Conservation (phyloP, 2,329 filamentous ascomycete species). For the Exophiala oligosperma region DNA sequence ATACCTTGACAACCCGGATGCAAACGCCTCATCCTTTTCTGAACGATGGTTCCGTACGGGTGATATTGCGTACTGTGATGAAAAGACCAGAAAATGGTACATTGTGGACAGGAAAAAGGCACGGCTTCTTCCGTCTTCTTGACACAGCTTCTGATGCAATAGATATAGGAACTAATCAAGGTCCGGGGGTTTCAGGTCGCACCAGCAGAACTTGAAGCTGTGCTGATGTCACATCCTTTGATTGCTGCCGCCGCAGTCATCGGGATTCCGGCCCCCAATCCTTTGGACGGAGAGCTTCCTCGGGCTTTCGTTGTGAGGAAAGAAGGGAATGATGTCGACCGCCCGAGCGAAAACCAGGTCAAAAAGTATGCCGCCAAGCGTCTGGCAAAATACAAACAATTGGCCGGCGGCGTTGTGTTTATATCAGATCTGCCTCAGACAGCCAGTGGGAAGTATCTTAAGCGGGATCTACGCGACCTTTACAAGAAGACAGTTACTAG, state of each 20-base stretch:
- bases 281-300: background rate
- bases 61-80: background rate
- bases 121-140: too few species aligned
- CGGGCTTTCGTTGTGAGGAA: background rate
- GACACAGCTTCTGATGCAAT: too few species aligned
- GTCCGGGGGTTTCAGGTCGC: conserved; percentile 44
- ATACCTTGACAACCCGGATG: conserved; percentile 44
- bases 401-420: too few species aligned
- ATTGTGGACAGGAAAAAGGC: background rate
- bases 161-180: conserved; percentile 11
- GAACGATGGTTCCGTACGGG: background rate
- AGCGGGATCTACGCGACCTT: too few species aligned
- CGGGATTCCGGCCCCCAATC: conserved; percentile 34
- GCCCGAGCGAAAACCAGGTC: too few species aligned
- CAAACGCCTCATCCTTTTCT: background rate
- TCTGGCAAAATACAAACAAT: too few species aligned
- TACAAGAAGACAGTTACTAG: too few species aligned
- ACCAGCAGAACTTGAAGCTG: conserved; percentile 47
- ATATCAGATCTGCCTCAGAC: too few species aligned
- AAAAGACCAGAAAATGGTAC: background rate
- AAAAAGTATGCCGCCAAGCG: too few species aligned
- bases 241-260: conserved; percentile 49
- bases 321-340: too few species aligned
- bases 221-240: conserved; percentile 43
- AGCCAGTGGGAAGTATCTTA: too few species aligned